These are phyloP conservation scores for Noccaea bulbosa DNA, from an alignment of 345 rosid genomes.

Conservation along the genomic window DNA sequence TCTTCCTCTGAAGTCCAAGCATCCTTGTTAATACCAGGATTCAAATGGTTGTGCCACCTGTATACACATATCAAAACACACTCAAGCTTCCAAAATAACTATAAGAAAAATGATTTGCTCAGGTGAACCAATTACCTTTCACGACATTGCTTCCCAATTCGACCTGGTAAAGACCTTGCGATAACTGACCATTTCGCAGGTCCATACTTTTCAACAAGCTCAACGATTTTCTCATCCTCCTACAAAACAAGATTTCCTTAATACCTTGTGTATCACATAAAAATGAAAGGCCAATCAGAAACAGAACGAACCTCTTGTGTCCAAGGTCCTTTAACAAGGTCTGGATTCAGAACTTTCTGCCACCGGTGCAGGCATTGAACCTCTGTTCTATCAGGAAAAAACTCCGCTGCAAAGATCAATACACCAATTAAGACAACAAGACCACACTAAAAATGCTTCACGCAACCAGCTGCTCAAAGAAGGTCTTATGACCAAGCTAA, in stretches of 20 bases:
- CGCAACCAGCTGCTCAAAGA: not conserved
- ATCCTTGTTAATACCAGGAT: constrained; percentile 91
- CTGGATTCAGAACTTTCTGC: constrained; percentile 99
- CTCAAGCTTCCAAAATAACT: constrained; percentile 24
- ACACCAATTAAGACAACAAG: constrained; percentile 9
- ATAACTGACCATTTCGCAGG: constrained; percentile 96
- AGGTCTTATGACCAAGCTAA: not conserved
- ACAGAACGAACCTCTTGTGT: constrained; percentile 71
- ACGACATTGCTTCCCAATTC: constrained; percentile 98
- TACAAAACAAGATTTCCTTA: constrained; percentile 36
- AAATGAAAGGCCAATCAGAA: constrained; percentile 10
- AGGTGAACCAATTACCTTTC: constrained; percentile 64
- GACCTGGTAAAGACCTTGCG: constrained; percentile 89
- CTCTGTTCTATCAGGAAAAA: constrained; percentile 84
- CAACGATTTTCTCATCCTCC: constrained; percentile 93
- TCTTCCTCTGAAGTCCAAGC: constrained; percentile 97
- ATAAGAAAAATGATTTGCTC: constrained; percentile 12
- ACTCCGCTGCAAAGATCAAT: constrained; percentile 64
- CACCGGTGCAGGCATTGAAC: constrained; percentile 98
- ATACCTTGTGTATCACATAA: constrained; percentile 17
- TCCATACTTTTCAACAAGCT: constrained; percentile 73
- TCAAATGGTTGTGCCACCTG: constrained; percentile 99
- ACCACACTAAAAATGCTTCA: not conserved
- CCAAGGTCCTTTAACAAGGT: constrained; percentile 99
- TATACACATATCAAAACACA: constrained; percentile 36